Percentiles rank a stretch among this genome's conserved stretches.
Conservation (phyloP, 2,329 filamentous ascomycete genomes). For the Fusarium circinatum region DNA sequence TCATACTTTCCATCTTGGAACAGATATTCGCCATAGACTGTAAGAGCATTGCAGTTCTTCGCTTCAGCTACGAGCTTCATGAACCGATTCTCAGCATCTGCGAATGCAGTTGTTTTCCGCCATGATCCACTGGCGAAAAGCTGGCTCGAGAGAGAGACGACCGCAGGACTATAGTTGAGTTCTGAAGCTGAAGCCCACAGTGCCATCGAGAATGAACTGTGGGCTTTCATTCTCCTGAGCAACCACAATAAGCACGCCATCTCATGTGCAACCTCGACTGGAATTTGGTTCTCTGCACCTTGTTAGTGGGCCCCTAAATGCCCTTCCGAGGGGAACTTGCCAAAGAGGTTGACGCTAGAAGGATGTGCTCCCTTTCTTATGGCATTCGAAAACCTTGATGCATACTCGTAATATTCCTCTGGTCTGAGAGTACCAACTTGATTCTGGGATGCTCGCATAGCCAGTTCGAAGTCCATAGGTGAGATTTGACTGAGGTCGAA, state of each 20-base stretch:
- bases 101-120: slow-evolving; percentile 25
- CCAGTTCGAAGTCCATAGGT: slow-evolving; percentile 30
- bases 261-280: slow-evolving; percentile 40
- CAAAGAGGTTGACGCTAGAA: slow-evolving; percentile 30
- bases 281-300: slow-evolving; percentile 31
- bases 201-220: slow-evolving; percentile 28
- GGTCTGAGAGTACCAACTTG: slow-evolving; percentile 33
- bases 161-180: slow-evolving; percentile 45
- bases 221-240: background rate
- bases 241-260: slow-evolving; percentile 44
- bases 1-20: slow-evolving; percentile 38
- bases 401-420: slow-evolving; percentile 40
- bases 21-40: slow-evolving; percentile 47
- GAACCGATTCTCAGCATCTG: slow-evolving; percentile 44
- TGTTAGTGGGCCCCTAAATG: slow-evolving; percentile 6
- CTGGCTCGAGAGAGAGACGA: slow-evolving; percentile 43
- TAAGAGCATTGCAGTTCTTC: slow-evolving; percentile 50
- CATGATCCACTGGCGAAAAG: slow-evolving; percentile 37
- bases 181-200: slow-evolving; percentile 49
- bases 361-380: slow-evolving; percentile 37
- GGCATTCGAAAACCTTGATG: slow-evolving; percentile 36
- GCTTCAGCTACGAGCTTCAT: slow-evolving; percentile 44
- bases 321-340: slow-evolving; percentile 33
- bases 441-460: slow-evolving; percentile 24
- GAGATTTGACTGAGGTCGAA: slow-evolving; percentile 41